Evolutionary conservation across 495 filamentous ascomycete genomes (phyloP), one percentile per base, ranked within the genome.

Genomic region (Trichocladium uniseriatum): DNA sequence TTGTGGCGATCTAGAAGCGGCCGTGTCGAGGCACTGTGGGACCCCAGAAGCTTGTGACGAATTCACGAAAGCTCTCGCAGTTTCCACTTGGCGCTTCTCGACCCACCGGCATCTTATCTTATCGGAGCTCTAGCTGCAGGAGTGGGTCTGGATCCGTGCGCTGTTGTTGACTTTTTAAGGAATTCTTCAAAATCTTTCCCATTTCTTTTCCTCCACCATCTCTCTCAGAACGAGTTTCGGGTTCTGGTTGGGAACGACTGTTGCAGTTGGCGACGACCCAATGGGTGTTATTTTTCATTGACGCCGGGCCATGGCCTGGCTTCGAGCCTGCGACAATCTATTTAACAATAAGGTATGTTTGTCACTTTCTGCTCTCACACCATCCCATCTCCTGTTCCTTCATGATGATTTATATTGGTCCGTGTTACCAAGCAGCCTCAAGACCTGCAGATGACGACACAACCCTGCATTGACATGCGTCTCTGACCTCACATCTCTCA

Each of bases 391-490:
- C 31, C n/a, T 28, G 35, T 34, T 14, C 24, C 45, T 37, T 67
- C 62, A 79, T 95, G 89, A 95, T 94, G 88, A 94, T 79, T 78
- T 57, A 78, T 69, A 82, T 94, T 94, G 87, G 90, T 95, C 91
- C 90, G 89, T 95, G 89, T 95, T 95, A 78, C 90, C 81, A 83
- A 95, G 86, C 83, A 83, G 89, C 82, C 77, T 88, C 88, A 94
- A 94, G 87, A 92, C 85, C 84, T 85, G 83, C 75, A 77, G 63
- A 81, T 81, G 90, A 91, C 77, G 89, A 92, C 76, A 78, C 72
- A 70, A 65, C 70, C 79, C 76, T 74, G 71, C 71, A 86, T 84
- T 70, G 70, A 76, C 44, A 79, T 83, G 87, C 86, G 83, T 68
- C 77, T 87, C 89, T 94, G 89, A 94, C 73, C 63, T 47, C 8